These are phyloP conservation scores for Penicillium robsamsonii DNA, from an alignment of 495 filamentous ascomycete species.

Conservation along the genomic window DNA sequence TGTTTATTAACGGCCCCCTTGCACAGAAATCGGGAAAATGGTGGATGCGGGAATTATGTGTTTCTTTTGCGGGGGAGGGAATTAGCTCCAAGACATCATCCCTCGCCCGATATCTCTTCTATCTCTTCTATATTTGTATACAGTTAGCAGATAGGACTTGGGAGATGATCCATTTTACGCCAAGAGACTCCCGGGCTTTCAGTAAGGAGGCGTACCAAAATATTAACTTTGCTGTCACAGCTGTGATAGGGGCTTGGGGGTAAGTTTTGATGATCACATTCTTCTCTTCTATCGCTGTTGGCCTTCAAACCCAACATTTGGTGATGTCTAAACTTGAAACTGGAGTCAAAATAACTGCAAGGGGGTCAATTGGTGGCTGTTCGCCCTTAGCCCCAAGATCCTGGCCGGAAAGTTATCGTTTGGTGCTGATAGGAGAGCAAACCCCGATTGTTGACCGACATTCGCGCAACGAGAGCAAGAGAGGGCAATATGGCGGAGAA, in stretches of 20 bases:
- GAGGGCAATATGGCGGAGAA: neutral
- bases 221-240: neutral
- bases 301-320: neutral
- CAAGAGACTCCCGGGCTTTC: neutral
- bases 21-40: neutral
- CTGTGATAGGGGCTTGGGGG: neutral
- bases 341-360: conserved; percentile 9
- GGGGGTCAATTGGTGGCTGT: conserved; percentile 3
- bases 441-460: conserved; percentile 11
- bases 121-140: neutral
- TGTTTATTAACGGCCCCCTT: neutral
- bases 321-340: neutral
- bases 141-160: neutral
- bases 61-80: neutral
- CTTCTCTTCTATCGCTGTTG: neutral
- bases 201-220: neutral
- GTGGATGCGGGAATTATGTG: neutral
- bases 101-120: neutral
- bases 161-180: conserved; percentile 7
- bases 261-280: neutral
- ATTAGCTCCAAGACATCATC: neutral
- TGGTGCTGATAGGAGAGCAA: conserved; percentile 4
- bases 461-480: neutral
- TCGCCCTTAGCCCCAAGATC: neutral
- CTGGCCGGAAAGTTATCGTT: neutral